A percentile compares a stretch with the other conserved stretches of the same genome.
These are phyloP conservation scores for Chlorella sorokiniana DNA, from an alignment of 139 green algal species.

Conservation along the genomic window DNA sequence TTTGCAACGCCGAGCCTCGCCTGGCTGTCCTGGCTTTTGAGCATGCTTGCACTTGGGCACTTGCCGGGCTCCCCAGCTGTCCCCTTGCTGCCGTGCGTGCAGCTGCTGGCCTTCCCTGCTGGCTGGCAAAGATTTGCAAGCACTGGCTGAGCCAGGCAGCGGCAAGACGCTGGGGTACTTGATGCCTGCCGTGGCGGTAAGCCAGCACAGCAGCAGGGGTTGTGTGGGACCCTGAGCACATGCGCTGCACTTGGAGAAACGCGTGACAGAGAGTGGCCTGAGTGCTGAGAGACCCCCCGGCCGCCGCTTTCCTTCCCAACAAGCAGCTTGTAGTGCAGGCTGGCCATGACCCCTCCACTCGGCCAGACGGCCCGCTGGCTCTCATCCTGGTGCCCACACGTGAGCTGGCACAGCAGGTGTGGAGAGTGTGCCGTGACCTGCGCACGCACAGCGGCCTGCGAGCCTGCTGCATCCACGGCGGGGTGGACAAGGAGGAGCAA, in stretches of 20 bases:
- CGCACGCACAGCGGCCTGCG: conserved; percentile 46
- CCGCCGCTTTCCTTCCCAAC: background rate
- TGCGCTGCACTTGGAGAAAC: no score
- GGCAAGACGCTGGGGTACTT: conserved; percentile 89
- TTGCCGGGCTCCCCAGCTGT: background rate
- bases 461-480: conserved; percentile 64
- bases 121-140: conserved; percentile 49
- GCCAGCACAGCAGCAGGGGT: conserved; percentile 4
- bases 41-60: background rate
- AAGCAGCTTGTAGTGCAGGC: background rate
- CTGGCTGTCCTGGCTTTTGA: background rate
- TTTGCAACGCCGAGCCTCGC: background rate
- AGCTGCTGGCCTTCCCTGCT: conserved; percentile 51
- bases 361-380: conserved; percentile 37
- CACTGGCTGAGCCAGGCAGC: conserved; percentile 74
- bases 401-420: conserved; percentile 84
- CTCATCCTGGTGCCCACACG: conserved; percentile 79
- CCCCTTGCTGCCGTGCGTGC: background rate
- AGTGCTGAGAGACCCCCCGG: no score
- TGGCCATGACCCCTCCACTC: background rate
- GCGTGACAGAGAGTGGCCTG: no score
- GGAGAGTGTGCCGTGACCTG: conserved; percentile 21
- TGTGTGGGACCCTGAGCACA: no score
- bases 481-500: conserved; percentile 70
- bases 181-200: conserved; percentile 55